Evolutionary conservation across 805 yeast genomes (phyloP).

Genomic region (Kockiozyma suomiensis): DNA sequence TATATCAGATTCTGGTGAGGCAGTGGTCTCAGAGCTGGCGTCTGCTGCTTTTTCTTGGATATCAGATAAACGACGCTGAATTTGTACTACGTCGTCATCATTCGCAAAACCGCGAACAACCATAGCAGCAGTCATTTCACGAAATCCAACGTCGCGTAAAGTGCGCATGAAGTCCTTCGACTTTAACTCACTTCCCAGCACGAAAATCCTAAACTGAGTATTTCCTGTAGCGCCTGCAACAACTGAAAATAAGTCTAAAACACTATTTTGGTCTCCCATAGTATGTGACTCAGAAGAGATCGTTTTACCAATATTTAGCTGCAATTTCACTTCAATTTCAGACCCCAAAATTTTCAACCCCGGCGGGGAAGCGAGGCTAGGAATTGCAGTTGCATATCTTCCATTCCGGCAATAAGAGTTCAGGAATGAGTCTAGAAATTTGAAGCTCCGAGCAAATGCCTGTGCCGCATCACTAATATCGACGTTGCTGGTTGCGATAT

Average conservation of each 20-base stretch:
- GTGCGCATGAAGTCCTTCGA: not conserved
- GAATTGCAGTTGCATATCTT: not conserved
- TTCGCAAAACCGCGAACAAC: constrained; percentile 4
- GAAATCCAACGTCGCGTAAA: constrained; percentile 22
- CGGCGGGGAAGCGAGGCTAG: not conserved
- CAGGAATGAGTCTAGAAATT: constrained; percentile 12
- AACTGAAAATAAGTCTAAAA: constrained; percentile 6
- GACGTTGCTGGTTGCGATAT: not conserved
- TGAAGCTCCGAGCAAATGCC: constrained; percentile 6
- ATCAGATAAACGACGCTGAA: not conserved
- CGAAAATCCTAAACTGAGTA: constrained; percentile 18
- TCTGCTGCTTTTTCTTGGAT: not conserved
- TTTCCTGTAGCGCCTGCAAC: constrained; percentile 1
- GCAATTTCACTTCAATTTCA: constrained; percentile 13
- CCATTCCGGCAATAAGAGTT: not conserved
- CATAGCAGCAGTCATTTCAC: constrained; percentile 21
- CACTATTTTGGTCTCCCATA: constrained; percentile 10
- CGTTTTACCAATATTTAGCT: constrained; percentile 6
- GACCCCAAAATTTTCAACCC: constrained; percentile 5
- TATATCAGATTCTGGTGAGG: not conserved
- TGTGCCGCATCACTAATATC: not conserved
- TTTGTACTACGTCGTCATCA: not conserved
- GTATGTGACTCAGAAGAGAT: not conserved
- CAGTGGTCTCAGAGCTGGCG: not conserved
- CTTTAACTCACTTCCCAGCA: constrained; percentile 20